These are phyloP conservation scores for Raddia guianensis DNA, from an alignment of 176 grass and related monocot genomes.

Conservation along the genomic window DNA sequence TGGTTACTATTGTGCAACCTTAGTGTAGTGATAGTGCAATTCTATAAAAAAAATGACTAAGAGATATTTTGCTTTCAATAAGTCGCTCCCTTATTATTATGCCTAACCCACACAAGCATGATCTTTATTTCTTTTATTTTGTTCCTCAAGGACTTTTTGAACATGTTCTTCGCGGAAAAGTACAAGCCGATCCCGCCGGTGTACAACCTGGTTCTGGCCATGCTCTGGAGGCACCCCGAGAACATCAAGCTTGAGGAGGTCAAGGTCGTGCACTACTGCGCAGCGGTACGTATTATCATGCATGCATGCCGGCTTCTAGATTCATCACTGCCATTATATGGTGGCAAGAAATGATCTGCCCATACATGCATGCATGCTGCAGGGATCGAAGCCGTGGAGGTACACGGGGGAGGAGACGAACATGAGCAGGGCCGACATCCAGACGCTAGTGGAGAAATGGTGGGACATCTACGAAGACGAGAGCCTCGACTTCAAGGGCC, in stretches of 20 bases:
- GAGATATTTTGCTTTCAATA: too few species aligned
- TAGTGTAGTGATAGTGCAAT: too few species aligned
- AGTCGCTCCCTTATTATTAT: too few species aligned
- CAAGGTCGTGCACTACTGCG: slow-evolving; percentile 64
- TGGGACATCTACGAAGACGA: slow-evolving; percentile 64
- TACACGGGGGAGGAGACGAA: slow-evolving; percentile 74
- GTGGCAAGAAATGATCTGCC: too few species aligned
- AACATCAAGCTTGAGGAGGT: too few species aligned
- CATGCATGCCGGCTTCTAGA: background rate
- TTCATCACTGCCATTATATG: background rate
- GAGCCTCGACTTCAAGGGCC: slow-evolving; percentile 55
- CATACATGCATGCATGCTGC: background rate
- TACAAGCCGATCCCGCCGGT: slow-evolving; percentile 46
- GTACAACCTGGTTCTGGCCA: too few species aligned
- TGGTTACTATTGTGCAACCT: too few species aligned
- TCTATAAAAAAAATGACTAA: too few species aligned
- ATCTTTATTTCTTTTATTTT: background rate
- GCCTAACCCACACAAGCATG: background rate
- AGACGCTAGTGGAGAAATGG: slow-evolving; percentile 68
- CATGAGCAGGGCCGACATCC: slow-evolving; percentile 76
- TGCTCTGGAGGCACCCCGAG: too few species aligned
- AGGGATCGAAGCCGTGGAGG: slow-evolving; percentile 86
- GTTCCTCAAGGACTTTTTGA: slow-evolving; percentile 69
- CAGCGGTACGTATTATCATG: slow-evolving; percentile 44
- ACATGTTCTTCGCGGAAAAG: slow-evolving; percentile 65